Evolutionary conservation across 2,329 filamentous ascomycete species (phyloP).

Genomic region (Arthrobotrys conoides): DNA sequence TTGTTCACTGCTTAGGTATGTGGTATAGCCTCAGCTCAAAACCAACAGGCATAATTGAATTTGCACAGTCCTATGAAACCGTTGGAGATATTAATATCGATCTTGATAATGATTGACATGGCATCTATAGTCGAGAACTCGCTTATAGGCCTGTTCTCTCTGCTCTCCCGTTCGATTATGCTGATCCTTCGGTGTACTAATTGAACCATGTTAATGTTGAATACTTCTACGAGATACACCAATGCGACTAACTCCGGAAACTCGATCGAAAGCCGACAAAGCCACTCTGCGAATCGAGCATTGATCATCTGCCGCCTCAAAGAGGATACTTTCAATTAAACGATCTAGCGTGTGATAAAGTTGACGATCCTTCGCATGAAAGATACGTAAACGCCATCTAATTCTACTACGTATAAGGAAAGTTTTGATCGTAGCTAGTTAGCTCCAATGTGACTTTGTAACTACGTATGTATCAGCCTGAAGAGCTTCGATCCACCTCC

Average conservation of each 20-base stretch:
- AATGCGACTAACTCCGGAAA: neutral
- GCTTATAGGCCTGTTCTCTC: constrained; percentile 13
- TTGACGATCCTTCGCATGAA: constrained; percentile 28
- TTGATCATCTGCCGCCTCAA: constrained; percentile 40
- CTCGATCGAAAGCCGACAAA: neutral
- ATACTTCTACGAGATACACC: neutral
- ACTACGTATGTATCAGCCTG: constrained; percentile 18
- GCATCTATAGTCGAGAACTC: constrained; percentile 1
- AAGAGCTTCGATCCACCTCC: constrained; percentile 18
- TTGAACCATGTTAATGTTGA: neutral
- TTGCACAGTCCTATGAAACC: constrained; percentile 1
- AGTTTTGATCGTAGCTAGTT: neutral
- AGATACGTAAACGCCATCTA: constrained; percentile 10
- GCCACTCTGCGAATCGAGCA: constrained; percentile 7
- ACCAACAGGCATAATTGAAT: neutral
- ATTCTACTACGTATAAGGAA: neutral
- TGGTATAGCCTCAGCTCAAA: neutral
- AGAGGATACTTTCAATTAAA: constrained; percentile 2
- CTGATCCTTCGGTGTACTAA: constrained; percentile 28
- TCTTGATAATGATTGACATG: constrained; percentile 1
- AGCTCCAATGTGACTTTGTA: constrained; percentile 5
- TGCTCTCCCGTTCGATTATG: constrained; percentile 11
- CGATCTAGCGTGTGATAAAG: constrained; percentile 44
- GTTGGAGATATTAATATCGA: constrained; percentile 9
- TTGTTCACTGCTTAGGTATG: neutral